Evolutionary conservation across 306 rosid species (phyloP), one percentile per base, ranked within the genome.

Genomic region (Cicer cuneatum): DNA sequence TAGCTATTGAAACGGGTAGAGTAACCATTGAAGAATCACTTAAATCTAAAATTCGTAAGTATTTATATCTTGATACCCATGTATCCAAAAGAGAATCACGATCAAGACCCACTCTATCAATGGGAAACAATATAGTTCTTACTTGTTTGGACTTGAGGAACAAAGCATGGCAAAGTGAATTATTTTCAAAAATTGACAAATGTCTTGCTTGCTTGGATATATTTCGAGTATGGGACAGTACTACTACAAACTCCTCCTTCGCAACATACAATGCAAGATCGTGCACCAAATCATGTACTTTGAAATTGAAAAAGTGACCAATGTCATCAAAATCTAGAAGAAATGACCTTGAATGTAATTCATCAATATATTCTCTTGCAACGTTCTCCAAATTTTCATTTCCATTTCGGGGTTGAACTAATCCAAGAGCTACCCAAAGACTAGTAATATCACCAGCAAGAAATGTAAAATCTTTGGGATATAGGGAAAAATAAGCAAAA

Each of bases 311-410:
- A 24, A 24, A 0, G 46, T 7, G 1, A 13, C 67, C 67, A 37
- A 0, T 2, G 13, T 35, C 45, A 0, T 4, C 6, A 1, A 61
- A 35, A 37, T 61, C 67, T 7, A 2, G 13, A 38, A 61, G 24
- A 38, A 38, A 61, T 37, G 67, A 61, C 5, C 67, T 61, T 37
- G 67, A 61, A 61, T 37, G 5, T 7, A 60, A 35, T 10, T 60
- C 66, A 33, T 60, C 21, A 35, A 60, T n/a, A 37, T 60, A 60
- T 60, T 62, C 47, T 62, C 47, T 38, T 62, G 47, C 47, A 62
- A 38, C 8, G 38, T 38, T 10, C 13, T 14, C 3, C 1, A n/a
- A 2, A 8, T 62, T 8, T 15, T 62, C 13, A 38, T 4, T 62
- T 14, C 47, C 47, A 62, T 38, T 8, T 2, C 2, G 29, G 3